Base-by-base conservation (phyloP, 768 basidiomycete species). In the Lyophyllum semitale region DNA sequence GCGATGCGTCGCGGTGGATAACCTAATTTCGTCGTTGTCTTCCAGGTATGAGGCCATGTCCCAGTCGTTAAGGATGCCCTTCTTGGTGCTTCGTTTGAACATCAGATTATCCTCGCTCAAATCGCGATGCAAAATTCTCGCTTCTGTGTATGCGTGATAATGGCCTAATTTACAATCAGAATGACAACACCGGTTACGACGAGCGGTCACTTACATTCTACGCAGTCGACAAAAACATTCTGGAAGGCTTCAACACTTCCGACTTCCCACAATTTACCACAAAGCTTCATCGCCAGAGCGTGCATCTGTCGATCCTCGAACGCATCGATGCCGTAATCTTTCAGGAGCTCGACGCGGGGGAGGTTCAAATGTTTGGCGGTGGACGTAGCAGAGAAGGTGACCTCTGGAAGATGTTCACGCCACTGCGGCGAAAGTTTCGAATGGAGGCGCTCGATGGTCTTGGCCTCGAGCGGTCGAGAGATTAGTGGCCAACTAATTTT, bases 81-180 rank as follows among this genome's bases (percentile, higher is more conserved):
- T 45, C 2, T 55, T 55, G 18, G 30, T 20, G 15, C 46, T 32
- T 7, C 42, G 32, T 8, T 54, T 37, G 37, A 66, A 60, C 69
- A 72, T 70, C 13, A 72, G 50, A 42, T 71, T 72, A 40, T 62
- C 60, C 27, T 65, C 62, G 51, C 72, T 68, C 48, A 74, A 55
- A 53, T 73, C 66, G 23, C 66, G 60, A 57, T 75, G 70, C 25
- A 74, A 55, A 30, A 73, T 58, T 18, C 56, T 45, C 0, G 61
- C 65, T 0, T 54, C 51, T 6, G 40, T 44, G 38, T 59, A 68
- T 0, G 65, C 64, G 32, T 59, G 59, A 45, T 65, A 59, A 46
- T 70, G 69, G 38, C 64, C 71, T 69, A 41, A 17, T 17, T 13
- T 20, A 38, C 2, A n/a, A 30, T 26, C 1, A 26, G 27, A 42